Base-by-base conservation (phyloP, 2,329 filamentous ascomycete species). In the Aplosporella prunicola region DNA sequence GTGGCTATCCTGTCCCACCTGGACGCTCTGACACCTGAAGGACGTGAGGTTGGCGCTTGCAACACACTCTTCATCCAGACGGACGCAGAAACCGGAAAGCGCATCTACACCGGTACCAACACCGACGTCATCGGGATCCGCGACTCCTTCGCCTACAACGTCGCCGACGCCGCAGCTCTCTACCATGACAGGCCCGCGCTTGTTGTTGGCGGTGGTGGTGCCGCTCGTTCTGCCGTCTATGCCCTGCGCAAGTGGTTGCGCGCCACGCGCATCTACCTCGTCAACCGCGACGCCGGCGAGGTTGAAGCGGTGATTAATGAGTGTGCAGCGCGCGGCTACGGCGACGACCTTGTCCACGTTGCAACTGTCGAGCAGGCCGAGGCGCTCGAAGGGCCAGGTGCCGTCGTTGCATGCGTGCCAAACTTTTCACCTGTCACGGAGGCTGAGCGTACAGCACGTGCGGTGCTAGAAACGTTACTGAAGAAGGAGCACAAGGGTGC, bases 121-220 rank as follows among this genome's bases (percentile, higher is more conserved):
- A 89, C 84, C 4, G 84, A 91, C 58, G 82, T 81, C 42, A 70
- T 86, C 40, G 84, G 84, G 20, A 79, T 89, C 44, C 72, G 81
- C 15, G 81, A 88, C 52, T 74, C 80, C 4, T 82, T 89, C 48
- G 58, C 61, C 45, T 51, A 63, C 22, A 66, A 66, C 43, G 51
- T 66, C 9, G 31, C 59, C 5, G 50, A 64, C 35, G 60, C 70
- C 10, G 63, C 66, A 7, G 44, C 54, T 10, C 55, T 63, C 29
- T 75, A 76, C 51, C 68, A 73, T 47, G 66, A 68, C 43, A 69
- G 72, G 20, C 80, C 82, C 0, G 84, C 73, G 1, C 68, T 89
- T 42, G 76, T 89, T 13, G 69, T 89, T 31, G 84, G 84, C 20
- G 82, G 82, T 3, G 84, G 84, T 20, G 84, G 83, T 22, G 84